A percentile compares a stretch with the other conserved stretches of the same genome.
Conservation (phyloP, 352 stramenopile species). For the Phytophthora tentaculata region DNA sequence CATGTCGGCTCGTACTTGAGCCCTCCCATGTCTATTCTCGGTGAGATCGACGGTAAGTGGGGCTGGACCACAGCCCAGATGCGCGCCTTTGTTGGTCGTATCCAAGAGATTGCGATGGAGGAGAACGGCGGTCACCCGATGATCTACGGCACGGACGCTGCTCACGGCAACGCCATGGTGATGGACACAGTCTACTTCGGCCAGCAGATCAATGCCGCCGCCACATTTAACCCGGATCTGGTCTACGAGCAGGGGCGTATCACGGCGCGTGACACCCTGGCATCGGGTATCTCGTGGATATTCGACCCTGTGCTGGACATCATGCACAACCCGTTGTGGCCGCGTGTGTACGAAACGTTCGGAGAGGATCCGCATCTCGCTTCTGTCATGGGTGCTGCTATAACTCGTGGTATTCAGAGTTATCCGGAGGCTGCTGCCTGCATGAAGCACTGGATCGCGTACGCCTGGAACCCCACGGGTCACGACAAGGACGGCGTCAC, state of each 20-base stretch:
- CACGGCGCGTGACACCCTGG: conserved; percentile 63
- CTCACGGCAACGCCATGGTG: conserved; percentile 87
- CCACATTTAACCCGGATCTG: conserved; percentile 85
- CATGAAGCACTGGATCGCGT: conserved; percentile 87
- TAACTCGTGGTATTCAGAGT: conserved; percentile 78
- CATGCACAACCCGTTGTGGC: conserved; percentile 83
- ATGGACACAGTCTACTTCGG: conserved; percentile 56
- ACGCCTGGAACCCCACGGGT: conserved; percentile 71
- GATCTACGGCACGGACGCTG: conserved; percentile 88
- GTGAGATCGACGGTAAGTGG: conserved; percentile 19
- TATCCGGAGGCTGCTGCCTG: conserved; percentile 61
- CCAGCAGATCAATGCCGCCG: conserved; percentile 84
- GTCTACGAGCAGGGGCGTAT: conserved; percentile 55
- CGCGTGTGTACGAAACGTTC: conserved; percentile 91
- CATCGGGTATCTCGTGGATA: conserved; percentile 85
- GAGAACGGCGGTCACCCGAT: conserved; percentile 61
- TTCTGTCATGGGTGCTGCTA: conserved; percentile 65
- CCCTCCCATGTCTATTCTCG: conserved; percentile 24
- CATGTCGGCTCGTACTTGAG: conserved; percentile 90
- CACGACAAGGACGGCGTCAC: conserved; percentile 80
- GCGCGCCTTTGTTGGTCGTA: conserved; percentile 59
- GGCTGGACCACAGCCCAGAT: conserved; percentile 63
- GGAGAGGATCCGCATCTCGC: conserved; percentile 87
- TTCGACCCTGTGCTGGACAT: conserved; percentile 87
- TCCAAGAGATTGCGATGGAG: conserved; percentile 81